phyloP scores from a whole-genome alignment of 768 basidiomycete species.

The Russula brevipes region DNA sequence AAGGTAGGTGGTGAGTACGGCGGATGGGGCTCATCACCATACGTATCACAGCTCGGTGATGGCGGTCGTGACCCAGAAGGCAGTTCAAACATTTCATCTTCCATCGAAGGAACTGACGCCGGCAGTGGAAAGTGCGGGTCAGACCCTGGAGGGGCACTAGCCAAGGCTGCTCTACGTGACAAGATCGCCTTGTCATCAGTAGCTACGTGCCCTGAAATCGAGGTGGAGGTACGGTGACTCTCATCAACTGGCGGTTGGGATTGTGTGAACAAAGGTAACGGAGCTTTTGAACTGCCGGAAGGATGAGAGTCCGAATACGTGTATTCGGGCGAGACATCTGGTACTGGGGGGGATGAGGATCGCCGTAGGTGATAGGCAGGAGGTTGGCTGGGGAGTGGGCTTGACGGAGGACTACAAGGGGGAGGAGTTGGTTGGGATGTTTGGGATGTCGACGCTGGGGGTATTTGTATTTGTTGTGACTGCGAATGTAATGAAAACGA shows the following conservation, averaged over 20 bases:
- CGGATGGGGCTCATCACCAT: slow-evolving; percentile 9
- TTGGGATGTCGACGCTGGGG: background rate
- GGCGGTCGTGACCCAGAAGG: background rate
- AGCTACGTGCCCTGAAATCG: slow-evolving; percentile 33
- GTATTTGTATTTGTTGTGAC: background rate
- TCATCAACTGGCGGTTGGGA: background rate
- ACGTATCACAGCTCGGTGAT: slow-evolving; percentile 2
- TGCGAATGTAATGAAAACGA: background rate
- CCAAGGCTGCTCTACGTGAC: slow-evolving; percentile 31
- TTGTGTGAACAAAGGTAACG: background rate
- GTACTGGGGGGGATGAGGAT: slow-evolving; percentile 3
- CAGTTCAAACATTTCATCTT: slow-evolving; percentile 12
- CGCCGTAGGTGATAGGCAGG: slow-evolving; percentile 21
- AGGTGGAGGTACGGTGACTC: background rate
- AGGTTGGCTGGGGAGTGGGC: slow-evolving; percentile 6
- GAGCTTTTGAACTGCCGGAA: slow-evolving; percentile 11
- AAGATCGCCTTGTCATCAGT: slow-evolving; percentile 36
- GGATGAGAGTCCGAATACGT: background rate
- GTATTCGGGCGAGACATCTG: slow-evolving; percentile 4
- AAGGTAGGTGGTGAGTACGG: slow-evolving; percentile 19
- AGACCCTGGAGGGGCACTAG: slow-evolving; percentile 15
- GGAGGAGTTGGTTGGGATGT: background rate
- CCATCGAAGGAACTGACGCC: slow-evolving; percentile 16
- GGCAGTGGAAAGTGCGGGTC: background rate
- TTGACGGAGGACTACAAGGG: background rate